Conservation (phyloP, 1,284 basidiomycete genomes). For the Leccinum fallax region DNA sequence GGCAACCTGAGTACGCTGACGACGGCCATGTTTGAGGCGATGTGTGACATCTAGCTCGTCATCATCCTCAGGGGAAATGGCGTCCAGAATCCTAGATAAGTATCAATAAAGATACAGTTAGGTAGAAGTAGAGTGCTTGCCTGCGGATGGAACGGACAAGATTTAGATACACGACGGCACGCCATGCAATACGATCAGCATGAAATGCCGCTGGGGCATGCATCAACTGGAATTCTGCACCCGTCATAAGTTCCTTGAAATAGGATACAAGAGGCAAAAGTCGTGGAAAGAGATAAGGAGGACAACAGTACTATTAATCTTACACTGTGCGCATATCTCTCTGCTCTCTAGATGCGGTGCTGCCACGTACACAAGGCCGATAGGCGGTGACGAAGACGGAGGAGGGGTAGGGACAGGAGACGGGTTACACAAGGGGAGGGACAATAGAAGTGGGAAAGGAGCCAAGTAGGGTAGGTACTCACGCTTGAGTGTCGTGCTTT, state of each 20-base stretch:
- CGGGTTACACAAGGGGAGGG: neutral
- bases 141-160: slow-evolving; percentile 76
- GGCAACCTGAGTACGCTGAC: slow-evolving; percentile 49
- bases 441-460: slow-evolving; percentile 10
- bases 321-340: slow-evolving; percentile 6
- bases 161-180: slow-evolving; percentile 83
- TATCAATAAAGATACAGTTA: slow-evolving; percentile 4
- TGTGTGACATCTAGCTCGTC: slow-evolving; percentile 50
- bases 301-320: slow-evolving; percentile 2
- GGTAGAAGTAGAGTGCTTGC: slow-evolving; percentile 38
- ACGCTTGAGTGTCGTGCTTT: slow-evolving; percentile 84
- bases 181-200: slow-evolving; percentile 79
- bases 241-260: slow-evolving; percentile 15
- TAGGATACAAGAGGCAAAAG: slow-evolving; percentile 2
- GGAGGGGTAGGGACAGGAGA: neutral
- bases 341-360: slow-evolving; percentile 3
- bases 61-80: slow-evolving; percentile 59
- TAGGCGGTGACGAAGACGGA: neutral
- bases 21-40: slow-evolving; percentile 51
- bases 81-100: slow-evolving; percentile 65
- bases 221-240: slow-evolving; percentile 76
- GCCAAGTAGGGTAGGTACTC: slow-evolving; percentile 43
- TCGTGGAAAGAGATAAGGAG: slow-evolving; percentile 3
- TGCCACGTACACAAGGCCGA: neutral
- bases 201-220: slow-evolving; percentile 74